These are phyloP conservation scores for Trichoderma koningiopsis DNA, from an alignment of 2,329 filamentous ascomycete genomes.

Conservation along the genomic window DNA sequence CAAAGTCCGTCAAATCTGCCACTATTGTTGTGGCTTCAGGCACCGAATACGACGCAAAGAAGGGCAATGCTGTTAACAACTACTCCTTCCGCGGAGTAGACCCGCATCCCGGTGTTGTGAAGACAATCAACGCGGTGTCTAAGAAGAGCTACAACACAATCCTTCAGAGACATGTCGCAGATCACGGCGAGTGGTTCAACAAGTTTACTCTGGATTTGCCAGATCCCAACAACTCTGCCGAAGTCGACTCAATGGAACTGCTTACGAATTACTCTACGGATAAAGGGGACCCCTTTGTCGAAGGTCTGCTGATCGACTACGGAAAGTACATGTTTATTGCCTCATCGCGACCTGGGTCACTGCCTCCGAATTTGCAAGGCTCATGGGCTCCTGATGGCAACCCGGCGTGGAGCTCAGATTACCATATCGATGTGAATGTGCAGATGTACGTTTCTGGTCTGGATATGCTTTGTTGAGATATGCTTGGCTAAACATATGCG, in stretches of 20 bases:
- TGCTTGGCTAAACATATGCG: background rate
- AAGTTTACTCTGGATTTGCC: constrained; percentile 50
- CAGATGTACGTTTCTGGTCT: constrained; percentile 45
- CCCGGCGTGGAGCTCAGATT: constrained; percentile 53
- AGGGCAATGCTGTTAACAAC: constrained; percentile 46
- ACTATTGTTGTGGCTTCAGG: constrained; percentile 33
- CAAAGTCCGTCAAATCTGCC: background rate
- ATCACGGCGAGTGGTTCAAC: constrained; percentile 44
- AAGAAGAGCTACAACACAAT: constrained; percentile 39
- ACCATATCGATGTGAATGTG: constrained; percentile 61
- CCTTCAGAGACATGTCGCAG: constrained; percentile 41
- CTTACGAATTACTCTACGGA: constrained; percentile 23
- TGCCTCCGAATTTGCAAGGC: constrained; percentile 61
- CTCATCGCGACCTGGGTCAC: constrained; percentile 51
- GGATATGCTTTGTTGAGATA: background rate
- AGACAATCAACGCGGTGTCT: constrained; percentile 37
- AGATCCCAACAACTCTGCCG: constrained; percentile 45
- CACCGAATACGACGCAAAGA: constrained; percentile 54
- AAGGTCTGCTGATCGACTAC: constrained; percentile 56
- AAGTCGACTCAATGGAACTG: constrained; percentile 39
- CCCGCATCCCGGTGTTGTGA: constrained; percentile 42
- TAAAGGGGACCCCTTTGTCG: constrained; percentile 53
- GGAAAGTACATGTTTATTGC: constrained; percentile 58
- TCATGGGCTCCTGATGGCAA: constrained; percentile 53
- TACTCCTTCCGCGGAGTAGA: constrained; percentile 54